Evolutionary conservation across 2,329 filamentous ascomycete genomes (phyloP).

Genomic region (Cladosporium sphaerospermum): DNA sequence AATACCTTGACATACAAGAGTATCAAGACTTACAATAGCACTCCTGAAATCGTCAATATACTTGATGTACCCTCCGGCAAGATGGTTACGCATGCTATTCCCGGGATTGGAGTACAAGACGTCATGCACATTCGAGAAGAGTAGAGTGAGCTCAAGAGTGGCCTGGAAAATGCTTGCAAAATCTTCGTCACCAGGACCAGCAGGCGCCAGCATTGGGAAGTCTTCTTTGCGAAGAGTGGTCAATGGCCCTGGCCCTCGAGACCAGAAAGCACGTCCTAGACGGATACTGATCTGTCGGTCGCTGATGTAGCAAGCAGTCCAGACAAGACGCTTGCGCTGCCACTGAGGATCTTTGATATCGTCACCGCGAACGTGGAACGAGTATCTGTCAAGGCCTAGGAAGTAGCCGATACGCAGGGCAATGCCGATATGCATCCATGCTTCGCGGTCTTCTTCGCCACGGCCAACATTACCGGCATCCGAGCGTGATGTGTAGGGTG

Average conservation of each 20-base stretch:
- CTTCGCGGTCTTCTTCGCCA: slow-evolving; percentile 67
- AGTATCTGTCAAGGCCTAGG: slow-evolving; percentile 62
- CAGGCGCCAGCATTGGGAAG: slow-evolving; percentile 59
- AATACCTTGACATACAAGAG: no score
- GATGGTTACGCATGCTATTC: slow-evolving; percentile 62
- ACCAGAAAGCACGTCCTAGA: slow-evolving; percentile 68
- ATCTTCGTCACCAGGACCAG: slow-evolving; percentile 56
- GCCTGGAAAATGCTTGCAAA: slow-evolving; percentile 65
- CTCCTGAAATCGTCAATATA: slow-evolving; percentile 69
- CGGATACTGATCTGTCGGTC: slow-evolving; percentile 65
- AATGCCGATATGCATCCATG: slow-evolving; percentile 71
- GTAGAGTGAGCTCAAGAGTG: slow-evolving; percentile 62
- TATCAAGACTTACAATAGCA: slow-evolving; percentile 41
- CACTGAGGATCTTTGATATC: slow-evolving; percentile 54
- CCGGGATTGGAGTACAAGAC: slow-evolving; percentile 66
- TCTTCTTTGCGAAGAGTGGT: slow-evolving; percentile 59
- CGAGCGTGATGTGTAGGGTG: slow-evolving; percentile 57
- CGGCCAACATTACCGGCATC: slow-evolving; percentile 59
- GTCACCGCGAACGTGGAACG: slow-evolving; percentile 53
- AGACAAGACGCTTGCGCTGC: slow-evolving; percentile 59
- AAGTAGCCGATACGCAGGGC: slow-evolving; percentile 65
- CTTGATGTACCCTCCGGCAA: slow-evolving; percentile 66
- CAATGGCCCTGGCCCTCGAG: slow-evolving; percentile 61
- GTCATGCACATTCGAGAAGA: slow-evolving; percentile 69
- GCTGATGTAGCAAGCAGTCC: slow-evolving; percentile 63